A percentile compares a stretch with the other conserved stretches of the same genome.
These are phyloP conservation scores for Coemansia javaensis DNA, from an alignment of 192 early-diverging fungal genomes.

Conservation along the genomic window DNA sequence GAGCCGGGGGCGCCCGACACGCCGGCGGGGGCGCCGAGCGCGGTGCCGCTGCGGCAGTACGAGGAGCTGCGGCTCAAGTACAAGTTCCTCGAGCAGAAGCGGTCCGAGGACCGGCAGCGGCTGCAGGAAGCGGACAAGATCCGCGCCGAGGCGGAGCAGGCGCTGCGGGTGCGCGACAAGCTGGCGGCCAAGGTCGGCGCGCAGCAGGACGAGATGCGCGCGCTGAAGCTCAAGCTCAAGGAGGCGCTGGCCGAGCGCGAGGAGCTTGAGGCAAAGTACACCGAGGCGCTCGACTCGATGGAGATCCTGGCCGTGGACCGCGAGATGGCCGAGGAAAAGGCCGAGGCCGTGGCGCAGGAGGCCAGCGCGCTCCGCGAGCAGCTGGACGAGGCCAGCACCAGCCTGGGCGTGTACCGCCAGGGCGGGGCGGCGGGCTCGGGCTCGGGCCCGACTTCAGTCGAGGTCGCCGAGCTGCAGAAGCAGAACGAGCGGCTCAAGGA, in stretches of 20 bases:
- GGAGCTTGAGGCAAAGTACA: conserved; percentile 59
- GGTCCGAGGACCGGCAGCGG: conserved; percentile 71
- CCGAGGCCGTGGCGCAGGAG: conserved; percentile 72
- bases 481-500: conserved; percentile 89
- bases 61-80: conserved; percentile 79
- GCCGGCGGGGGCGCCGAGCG: not conserved
- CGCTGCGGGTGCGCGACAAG: conserved; percentile 60
- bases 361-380: conserved; percentile 68
- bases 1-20: conserved; percentile 10
- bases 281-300: conserved; percentile 69
- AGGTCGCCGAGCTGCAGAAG: conserved; percentile 58
- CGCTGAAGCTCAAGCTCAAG: conserved; percentile 56
- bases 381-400: conserved; percentile 69
- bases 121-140: conserved; percentile 68
- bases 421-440: conserved; percentile 10
- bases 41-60: conserved; percentile 62
- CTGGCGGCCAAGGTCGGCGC: conserved; percentile 63
- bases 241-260: conserved; percentile 59
- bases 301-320: conserved; percentile 87
- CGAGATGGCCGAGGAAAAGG: conserved; percentile 86
- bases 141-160: conserved; percentile 68
- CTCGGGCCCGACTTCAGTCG: not conserved
- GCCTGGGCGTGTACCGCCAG: conserved; percentile 51
- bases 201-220: conserved; percentile 69
- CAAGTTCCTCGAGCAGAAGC: conserved; percentile 71